Conservation (phyloP, 768 basidiomycete genomes). For the Pisolithus orientalis region DNA sequence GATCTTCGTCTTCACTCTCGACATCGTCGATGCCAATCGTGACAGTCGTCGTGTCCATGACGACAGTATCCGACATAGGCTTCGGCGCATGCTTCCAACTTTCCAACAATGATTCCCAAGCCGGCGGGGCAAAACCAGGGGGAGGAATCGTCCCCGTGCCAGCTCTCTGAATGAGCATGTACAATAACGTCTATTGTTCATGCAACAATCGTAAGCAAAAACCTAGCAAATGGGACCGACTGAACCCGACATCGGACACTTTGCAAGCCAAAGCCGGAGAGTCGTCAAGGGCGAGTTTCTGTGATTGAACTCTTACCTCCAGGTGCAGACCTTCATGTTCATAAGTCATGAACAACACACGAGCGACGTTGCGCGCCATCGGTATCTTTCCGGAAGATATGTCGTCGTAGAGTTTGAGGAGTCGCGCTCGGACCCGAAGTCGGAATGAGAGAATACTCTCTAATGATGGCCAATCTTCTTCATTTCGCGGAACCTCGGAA, state of each 20-base stretch:
- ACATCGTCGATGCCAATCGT: slow-evolving; percentile 77
- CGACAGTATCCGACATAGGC: slow-evolving; percentile 40
- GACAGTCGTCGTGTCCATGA: slow-evolving; percentile 53
- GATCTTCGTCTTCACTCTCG: slow-evolving; percentile 57
- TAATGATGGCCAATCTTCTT: slow-evolving; percentile 85
- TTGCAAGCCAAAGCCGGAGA: background rate
- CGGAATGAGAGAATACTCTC: slow-evolving; percentile 69
- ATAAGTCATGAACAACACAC: slow-evolving; percentile 85
- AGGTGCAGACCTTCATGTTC: slow-evolving; percentile 89
- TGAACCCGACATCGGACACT: background rate
- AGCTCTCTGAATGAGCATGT: slow-evolving; percentile 86
- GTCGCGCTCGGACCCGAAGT: slow-evolving; percentile 65
- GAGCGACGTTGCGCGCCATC: slow-evolving; percentile 60
- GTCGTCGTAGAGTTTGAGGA: slow-evolving; percentile 68
- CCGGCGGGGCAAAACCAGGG: slow-evolving; percentile 62
- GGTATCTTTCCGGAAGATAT: slow-evolving; percentile 43
- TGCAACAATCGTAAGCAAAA: slow-evolving; percentile 1
- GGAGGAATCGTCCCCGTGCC: slow-evolving; percentile 79
- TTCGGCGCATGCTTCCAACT: slow-evolving; percentile 41
- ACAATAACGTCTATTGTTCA: slow-evolving; percentile 64
- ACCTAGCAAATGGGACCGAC: background rate
- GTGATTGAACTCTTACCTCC: slow-evolving; percentile 41
- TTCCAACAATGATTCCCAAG: slow-evolving; percentile 54
- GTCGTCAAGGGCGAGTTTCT: background rate
- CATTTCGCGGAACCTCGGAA: slow-evolving; percentile 73